A percentile compares a stretch with the other conserved stretches of the same genome.
These are phyloP conservation scores for Magnaporthales sp. DNA, from an alignment of 2,329 filamentous ascomycete species.

Conservation along the genomic window DNA sequence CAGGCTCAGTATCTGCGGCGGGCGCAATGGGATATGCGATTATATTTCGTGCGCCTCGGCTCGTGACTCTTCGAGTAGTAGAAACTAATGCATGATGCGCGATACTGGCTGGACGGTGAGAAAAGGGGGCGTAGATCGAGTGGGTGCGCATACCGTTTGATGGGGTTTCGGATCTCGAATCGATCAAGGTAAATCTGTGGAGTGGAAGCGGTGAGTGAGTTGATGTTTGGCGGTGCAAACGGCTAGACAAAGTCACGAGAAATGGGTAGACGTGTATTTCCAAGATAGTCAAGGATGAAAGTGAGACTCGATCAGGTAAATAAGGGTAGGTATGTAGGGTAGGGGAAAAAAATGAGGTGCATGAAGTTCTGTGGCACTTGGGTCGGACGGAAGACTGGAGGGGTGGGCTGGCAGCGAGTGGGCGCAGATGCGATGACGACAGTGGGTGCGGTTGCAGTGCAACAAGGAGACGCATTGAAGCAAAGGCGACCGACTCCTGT, in stretches of 20 bases:
- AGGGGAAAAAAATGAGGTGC: not conserved
- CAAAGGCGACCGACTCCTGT: not conserved
- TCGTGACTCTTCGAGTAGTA: not conserved
- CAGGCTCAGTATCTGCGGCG: not conserved
- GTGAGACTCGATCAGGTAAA: not conserved
- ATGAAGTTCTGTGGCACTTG: not conserved
- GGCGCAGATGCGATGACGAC: constrained; percentile 18
- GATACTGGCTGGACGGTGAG: not conserved
- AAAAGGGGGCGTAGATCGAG: not conserved
- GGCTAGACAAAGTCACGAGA: not conserved
- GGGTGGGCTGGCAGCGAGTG: constrained; percentile 8
- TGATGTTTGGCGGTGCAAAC: not conserved
- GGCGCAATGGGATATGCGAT: not conserved
- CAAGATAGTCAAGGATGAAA: not conserved
- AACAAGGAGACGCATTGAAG: not conserved
- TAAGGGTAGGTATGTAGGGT: not conserved
- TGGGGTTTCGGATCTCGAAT: constrained; percentile 1
- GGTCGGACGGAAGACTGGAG: not conserved
- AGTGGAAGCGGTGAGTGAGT: not conserved
- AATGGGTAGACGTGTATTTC: not conserved
- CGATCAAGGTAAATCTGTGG: not conserved
- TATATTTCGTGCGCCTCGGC: not conserved
- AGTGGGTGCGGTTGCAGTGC: constrained; percentile 9
- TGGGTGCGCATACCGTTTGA: not conserved
- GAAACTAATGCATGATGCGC: not conserved